Evolutionary conservation across 768 basidiomycete genomes (phyloP).

Genomic region (Leccinum fibrillosum): DNA sequence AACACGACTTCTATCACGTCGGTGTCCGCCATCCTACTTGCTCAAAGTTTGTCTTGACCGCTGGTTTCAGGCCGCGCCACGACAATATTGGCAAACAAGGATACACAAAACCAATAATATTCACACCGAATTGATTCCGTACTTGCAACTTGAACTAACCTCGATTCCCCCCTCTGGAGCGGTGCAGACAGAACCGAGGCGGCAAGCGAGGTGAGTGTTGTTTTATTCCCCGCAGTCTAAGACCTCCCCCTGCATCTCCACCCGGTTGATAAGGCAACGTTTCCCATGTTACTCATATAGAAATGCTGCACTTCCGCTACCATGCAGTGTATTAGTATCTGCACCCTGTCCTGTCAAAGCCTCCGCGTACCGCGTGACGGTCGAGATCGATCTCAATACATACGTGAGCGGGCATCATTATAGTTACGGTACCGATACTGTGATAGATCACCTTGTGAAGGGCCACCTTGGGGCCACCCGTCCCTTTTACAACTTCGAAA

Average conservation of each 20-base stretch:
- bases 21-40: slow-evolving; percentile 48
- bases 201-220: too few species aligned
- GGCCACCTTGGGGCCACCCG: neutral
- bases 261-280: slow-evolving; percentile 5
- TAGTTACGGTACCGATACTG: slow-evolving; percentile 30
- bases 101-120: slow-evolving; percentile 14
- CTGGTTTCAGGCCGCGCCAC: slow-evolving; percentile 17
- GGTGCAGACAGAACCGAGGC: too few species aligned
- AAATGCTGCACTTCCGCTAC: neutral
- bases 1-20: slow-evolving; percentile 42
- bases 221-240: neutral
- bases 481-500: slow-evolving; percentile 16
- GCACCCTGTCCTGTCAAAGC: slow-evolving; percentile 11
- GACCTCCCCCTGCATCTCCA: neutral
- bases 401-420: slow-evolving; percentile 30
- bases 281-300: neutral
- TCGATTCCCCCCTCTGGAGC: neutral
- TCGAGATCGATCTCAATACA: slow-evolving; percentile 21
- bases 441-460: slow-evolving; percentile 23
- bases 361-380: slow-evolving; percentile 22
- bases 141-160: neutral
- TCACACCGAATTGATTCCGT: neutral
- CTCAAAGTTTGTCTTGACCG: slow-evolving; percentile 22
- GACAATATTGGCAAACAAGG: slow-evolving; percentile 22
- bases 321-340: slow-evolving; percentile 1